These are phyloP conservation scores for Acanthamoeba rhysodes DNA, from an alignment of 208 protist genomes.

Conservation along the genomic window DNA sequence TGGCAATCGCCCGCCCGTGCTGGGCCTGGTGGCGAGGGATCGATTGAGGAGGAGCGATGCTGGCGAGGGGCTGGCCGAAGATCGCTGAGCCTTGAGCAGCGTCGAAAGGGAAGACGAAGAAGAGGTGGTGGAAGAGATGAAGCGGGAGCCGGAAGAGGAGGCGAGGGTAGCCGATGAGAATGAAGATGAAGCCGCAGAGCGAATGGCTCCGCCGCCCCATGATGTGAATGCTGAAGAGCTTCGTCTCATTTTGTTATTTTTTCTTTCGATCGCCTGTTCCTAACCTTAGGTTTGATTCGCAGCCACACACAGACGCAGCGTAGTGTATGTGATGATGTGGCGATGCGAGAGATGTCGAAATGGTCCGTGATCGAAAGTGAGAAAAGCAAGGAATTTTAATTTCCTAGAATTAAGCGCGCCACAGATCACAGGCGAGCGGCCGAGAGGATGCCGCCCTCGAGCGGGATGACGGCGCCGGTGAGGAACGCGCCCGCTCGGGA, in stretches of 20 bases:
- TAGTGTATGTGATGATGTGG: neutral
- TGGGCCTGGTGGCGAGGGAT: neutral
- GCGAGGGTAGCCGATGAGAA: neutral
- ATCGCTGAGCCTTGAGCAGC: neutral
- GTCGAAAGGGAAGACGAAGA: neutral
- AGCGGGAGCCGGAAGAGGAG: neutral
- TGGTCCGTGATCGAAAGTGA: neutral
- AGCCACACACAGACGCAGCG: too few relatives aligned
- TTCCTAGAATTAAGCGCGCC: neutral
- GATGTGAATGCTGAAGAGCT: neutral
- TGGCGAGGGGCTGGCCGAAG: neutral
- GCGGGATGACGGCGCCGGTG: constrained; percentile 76
- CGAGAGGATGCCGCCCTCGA: constrained; percentile 77
- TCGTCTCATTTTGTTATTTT: neutral
- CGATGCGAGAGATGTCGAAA: neutral
- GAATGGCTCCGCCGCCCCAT: neutral
- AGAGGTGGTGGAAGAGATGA: neutral
- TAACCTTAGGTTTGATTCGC: too few relatives aligned
- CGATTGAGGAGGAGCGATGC: neutral
- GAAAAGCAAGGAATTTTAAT: neutral
- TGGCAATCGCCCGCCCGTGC: neutral
- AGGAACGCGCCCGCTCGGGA: constrained; percentile 62
- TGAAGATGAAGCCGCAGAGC: neutral
- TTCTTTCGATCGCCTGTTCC: neutral
- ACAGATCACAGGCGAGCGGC: neutral